These are phyloP conservation scores for Danielia reshetovae DNA, from an alignment of 805 yeast genomes.

Conservation along the genomic window DNA sequence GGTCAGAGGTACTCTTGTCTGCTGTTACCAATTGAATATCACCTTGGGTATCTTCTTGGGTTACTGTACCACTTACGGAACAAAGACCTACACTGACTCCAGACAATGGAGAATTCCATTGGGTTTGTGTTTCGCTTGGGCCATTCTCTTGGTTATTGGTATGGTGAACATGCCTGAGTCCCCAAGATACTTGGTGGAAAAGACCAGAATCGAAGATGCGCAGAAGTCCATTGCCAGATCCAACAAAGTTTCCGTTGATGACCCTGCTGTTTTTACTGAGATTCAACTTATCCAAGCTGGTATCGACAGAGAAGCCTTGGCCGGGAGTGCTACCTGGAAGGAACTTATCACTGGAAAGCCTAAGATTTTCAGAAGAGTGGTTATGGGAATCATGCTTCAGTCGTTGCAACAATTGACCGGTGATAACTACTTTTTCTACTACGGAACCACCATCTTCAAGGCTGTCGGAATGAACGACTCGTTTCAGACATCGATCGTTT, in stretches of 20 bases:
- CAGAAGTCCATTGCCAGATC: slow-evolving; percentile 49
- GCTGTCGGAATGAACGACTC: slow-evolving; percentile 51
- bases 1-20: slow-evolving; percentile 66
- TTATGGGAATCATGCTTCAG: slow-evolving; percentile 50
- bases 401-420: slow-evolving; percentile 55
- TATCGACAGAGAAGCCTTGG: slow-evolving; percentile 55
- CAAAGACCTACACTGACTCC: slow-evolving; percentile 47
- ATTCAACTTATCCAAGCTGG: slow-evolving; percentile 53
- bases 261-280: slow-evolving; percentile 51
- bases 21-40: slow-evolving; percentile 65
- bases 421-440: slow-evolving; percentile 59
- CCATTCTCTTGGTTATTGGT: slow-evolving; percentile 45
- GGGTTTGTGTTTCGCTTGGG: slow-evolving; percentile 46
- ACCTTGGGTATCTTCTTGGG: slow-evolving; percentile 70
- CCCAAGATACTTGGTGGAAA: slow-evolving; percentile 58
- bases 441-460: slow-evolving; percentile 54
- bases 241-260: slow-evolving; percentile 52
- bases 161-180: slow-evolving; percentile 65
- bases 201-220: slow-evolving; percentile 49
- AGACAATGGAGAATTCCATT: slow-evolving; percentile 67
- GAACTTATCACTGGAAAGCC: slow-evolving; percentile 63
- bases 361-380: slow-evolving; percentile 50
- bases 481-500: slow-evolving; percentile 50
- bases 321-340: slow-evolving; percentile 65
- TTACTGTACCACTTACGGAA: slow-evolving; percentile 62